Evolutionary conservation across 139 green algal species (phyloP), one percentile per base, ranked within the genome.

Genomic region (Chlorella ohadii): DNA sequence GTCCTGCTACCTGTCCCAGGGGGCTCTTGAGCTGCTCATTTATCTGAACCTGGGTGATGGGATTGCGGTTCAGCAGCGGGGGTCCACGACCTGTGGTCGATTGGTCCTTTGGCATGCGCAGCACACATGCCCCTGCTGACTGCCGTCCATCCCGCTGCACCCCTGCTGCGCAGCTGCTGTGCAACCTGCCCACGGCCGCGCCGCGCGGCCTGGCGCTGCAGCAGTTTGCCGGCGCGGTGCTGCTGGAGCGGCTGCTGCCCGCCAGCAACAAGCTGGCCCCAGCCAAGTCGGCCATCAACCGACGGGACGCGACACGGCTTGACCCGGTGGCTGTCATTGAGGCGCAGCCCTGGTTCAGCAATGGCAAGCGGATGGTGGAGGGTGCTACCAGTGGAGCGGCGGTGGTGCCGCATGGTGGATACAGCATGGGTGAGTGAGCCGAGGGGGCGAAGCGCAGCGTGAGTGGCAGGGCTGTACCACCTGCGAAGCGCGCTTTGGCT

Each of bases 141-240:
- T n/a, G n/a, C n/a, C n/a, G n/a, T n/a, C n/a, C n/a, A n/a, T n/a
- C n/a, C n/a, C n/a, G n/a, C n/a, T n/a, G n/a, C n/a, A n/a, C 9
- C 11, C 51, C 31, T 59, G 2, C 11, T 64, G 16, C 31, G 78
- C 64, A 84, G 79, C 25, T 84, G 67, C 67, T 84, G 31, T 57
- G 61, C 61, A 74, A 55, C 33, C 66, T 84, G 55, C 79, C 66
- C 11, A 38, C 41, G 22, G 22, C 27, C 33, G 36, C 34, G 31
- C 65, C 79, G 23, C 79, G 79, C 36, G 79, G 65, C 31, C 47
- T 78, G 66, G 79, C 79, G 17, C 47, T 84, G 66, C 79, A 78
- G 66, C 79, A 84, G 51, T 65, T 78, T 64, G 47, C 51, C 27
- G 79, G 23, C 47, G 47, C 33, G 0, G 16, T 78, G 23, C 79